These are phyloP conservation scores for Rasamsonia emersonii DNA, from an alignment of 2,329 filamentous ascomycete species.

Conservation along the genomic window DNA sequence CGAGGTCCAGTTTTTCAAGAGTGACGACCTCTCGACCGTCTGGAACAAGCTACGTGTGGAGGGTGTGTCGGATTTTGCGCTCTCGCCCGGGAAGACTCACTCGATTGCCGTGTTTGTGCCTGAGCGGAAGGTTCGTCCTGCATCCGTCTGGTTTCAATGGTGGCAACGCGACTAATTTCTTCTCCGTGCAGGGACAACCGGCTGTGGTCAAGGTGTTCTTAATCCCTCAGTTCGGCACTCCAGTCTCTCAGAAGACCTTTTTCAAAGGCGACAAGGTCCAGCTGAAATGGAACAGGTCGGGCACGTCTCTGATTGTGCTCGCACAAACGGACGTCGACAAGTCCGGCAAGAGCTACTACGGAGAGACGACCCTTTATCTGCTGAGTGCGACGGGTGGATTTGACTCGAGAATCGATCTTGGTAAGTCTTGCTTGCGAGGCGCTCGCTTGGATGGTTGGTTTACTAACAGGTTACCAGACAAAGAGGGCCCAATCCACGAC, in stretches of 20 bases:
- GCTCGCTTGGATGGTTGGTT: no score
- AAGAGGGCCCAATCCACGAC: conserved; percentile 96
- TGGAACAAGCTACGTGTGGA: conserved; percentile 96
- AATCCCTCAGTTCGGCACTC: conserved; percentile 72
- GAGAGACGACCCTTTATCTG: conserved; percentile 93
- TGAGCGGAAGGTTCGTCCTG: conserved; percentile 77
- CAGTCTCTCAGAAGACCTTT: conserved; percentile 95
- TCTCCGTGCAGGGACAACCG: conserved; percentile 83
- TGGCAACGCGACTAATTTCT: no score
- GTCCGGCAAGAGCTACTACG: conserved; percentile 98
- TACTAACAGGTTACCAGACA: no score
- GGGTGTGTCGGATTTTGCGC: conserved; percentile 78
- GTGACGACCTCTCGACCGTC: conserved; percentile 71
- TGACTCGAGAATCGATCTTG: conserved; percentile 78
- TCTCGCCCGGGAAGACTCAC: conserved; percentile 82
- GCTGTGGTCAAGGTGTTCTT: conserved; percentile 91
- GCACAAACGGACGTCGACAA: conserved; percentile 98
- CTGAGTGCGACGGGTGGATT: conserved; percentile 85
- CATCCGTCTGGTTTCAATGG: no score
- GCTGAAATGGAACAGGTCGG: conserved; percentile 92
- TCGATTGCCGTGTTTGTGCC: conserved; percentile 92
- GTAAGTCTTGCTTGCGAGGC: conserved; percentile 33
- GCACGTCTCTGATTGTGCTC: conserved; percentile 85
- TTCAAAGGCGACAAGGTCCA: conserved; percentile 99
- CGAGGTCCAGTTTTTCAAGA: conserved; percentile 95